Conservation (phyloP, 2,329 filamentous ascomycete genomes). For the Sporothrix brunneoviolacea region DNA sequence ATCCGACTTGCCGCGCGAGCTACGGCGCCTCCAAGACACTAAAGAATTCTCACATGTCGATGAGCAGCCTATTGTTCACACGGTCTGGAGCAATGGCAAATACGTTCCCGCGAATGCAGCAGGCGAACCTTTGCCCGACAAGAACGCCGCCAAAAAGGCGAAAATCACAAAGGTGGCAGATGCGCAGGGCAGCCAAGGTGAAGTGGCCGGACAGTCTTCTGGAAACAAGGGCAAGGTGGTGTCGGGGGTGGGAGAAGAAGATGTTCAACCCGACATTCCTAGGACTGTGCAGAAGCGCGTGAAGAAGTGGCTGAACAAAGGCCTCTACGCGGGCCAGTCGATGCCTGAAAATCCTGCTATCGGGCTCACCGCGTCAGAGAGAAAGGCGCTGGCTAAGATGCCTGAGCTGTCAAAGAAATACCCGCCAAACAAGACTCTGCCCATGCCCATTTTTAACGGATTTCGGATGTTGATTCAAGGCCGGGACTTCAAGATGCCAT, state of each 20-base stretch:
- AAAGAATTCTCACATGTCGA: slow-evolving; percentile 57
- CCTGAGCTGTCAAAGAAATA: slow-evolving; percentile 41
- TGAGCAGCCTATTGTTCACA: slow-evolving; percentile 48
- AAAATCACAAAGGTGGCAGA: slow-evolving; percentile 20
- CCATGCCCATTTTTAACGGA: slow-evolving; percentile 72
- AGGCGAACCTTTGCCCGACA: slow-evolving; percentile 29
- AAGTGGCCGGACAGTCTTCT: too few relatives aligned
- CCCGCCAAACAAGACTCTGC: slow-evolving; percentile 54
- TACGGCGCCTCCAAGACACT: slow-evolving; percentile 54
- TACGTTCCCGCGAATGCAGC: slow-evolving; percentile 38
- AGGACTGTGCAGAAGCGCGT: slow-evolving; percentile 38
- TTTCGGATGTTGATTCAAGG: slow-evolving; percentile 63
- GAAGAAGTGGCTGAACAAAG: slow-evolving; percentile 76
- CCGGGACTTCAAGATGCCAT: slow-evolving; percentile 82
- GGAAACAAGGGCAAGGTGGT: too few relatives aligned
- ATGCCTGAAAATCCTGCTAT: slow-evolving; percentile 40
- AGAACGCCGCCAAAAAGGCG: slow-evolving; percentile 21
- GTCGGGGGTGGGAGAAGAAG: slow-evolving; percentile 17
- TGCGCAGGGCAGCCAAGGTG: slow-evolving; percentile 13
- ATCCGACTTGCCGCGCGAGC: slow-evolving; percentile 37
- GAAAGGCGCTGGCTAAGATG: slow-evolving; percentile 42
- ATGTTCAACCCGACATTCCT: slow-evolving; percentile 24
- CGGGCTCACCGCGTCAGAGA: slow-evolving; percentile 44
- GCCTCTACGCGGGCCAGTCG: slow-evolving; percentile 80
- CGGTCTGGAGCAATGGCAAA: slow-evolving; percentile 61